Base-by-base conservation (phyloP, 306 rosid species). In the Pachyrhizus erosus region DNA sequence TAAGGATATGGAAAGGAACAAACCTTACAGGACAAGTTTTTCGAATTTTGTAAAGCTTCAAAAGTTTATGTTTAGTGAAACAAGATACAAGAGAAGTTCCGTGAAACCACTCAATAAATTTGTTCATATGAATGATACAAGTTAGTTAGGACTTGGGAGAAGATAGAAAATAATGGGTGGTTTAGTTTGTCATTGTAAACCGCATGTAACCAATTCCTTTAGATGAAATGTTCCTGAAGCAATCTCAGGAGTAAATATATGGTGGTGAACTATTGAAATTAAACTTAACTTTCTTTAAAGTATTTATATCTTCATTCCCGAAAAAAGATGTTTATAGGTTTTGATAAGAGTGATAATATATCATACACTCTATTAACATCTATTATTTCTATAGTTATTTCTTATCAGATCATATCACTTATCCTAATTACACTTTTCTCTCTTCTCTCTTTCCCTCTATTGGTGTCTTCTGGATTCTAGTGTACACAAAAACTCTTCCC, bases 41-140 rank as follows among this genome's bases (percentile, higher is more conserved):
- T 58, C 52, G 20, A 68, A 4, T 14, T 70, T 43, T 76, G n/a
- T 5, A 49, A 54, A 83, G 39, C 64, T 73, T 54, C 6, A 74
- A 23, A 54, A 69, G 46, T 26, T 20, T 7, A 49, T 77, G 78
- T 68, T 74, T 62, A 69, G 70, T 61, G 9, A 71, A 61, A 77
- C 10, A 76, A 14, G 8, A 76, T 26, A 76, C 46, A 31, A 66
- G 76, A 52, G 26, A 79, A 45, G 60, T 61, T 48, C 40, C 26
- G 46, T 80, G 78, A 72, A 87, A 75, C 61, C 18, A 48, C 49
- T 84, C 67, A 61, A 45, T 82, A 69, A 82, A 17, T 34, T 27
- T 91, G 88, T 89, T 85, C 61, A 86, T 84, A 80, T 58, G 85
- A 74, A 82, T 31, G n/a, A 66, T 33, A 57, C 46, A 78, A 21